Base-by-base conservation (phyloP, 2,329 filamentous ascomycete species). In the Aspergillus calidoustus region DNA sequence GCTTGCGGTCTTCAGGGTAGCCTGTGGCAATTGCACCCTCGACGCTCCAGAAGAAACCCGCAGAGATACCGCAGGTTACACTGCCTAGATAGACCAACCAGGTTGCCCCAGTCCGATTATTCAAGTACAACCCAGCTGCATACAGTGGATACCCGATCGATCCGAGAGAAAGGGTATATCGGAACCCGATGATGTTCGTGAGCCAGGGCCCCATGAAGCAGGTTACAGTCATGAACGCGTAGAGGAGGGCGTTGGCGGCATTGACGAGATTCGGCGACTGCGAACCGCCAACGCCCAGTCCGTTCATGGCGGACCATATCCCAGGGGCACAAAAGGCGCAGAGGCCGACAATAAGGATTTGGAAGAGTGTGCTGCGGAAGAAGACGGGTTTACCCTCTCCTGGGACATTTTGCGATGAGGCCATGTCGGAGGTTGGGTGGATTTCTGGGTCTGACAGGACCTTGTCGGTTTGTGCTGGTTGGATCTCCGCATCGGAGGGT, bases 171-270 rank as follows among this genome's bases (percentile, higher is more conserved):
- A 81, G 72, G 2, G 78, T 77, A 64, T 74, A 80, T 3, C 70
- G 71, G 25, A 69, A 64, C 0, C 66, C 66, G 43, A 69, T 67
- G 3, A 19, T 7, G 15, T 68, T 68, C 7, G 64, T 66, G 3
- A 69, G 3, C 54, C 57, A 77, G 2, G 77, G 76, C 0, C 75
- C 77, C 0, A 73, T 73, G 30, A 81, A 78, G 64, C 80, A 83
- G 2, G 76, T 77, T 4, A 82, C 57, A 17, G 78, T 76, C 73
- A 82, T 80, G 47, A 82, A 75, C 1, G 74, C 80, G 61, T 81
- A 83, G 1, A 82, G 73, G 1, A 82, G 66, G 0, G 81, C 80
- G 58, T 83, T 83, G 19, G 80, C 80, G 0, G 79, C 76, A 34
- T 80, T 81, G 11, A 82, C 77, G 5, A 80, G 71, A 48, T 80